Evolutionary conservation across 2,329 filamentous ascomycete species (phyloP), one percentile per base, ranked within the genome.

Genomic region (Neopestalotiopsis sp.): DNA sequence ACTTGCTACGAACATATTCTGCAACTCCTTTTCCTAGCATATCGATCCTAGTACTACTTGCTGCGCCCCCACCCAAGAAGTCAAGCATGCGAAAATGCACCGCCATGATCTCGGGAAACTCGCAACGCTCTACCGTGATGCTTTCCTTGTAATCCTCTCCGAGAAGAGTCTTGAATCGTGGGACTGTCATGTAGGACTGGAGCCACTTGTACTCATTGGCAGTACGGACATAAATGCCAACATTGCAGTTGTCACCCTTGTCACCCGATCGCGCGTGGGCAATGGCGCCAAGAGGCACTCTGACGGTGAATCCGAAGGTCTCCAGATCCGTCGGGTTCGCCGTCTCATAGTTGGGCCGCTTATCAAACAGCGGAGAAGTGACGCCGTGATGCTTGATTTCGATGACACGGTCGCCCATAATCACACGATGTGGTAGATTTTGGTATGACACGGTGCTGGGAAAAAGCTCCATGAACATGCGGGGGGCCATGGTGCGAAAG

Each of bases 381-480:
- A 62, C 30, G 12, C 45, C 52, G 4, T 70, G 70, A 34, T 52
- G 66, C 40, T 62, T 42, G 20, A 67, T 56, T 20, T 61, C 28
- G 14, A 30, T 64, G 38, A 24, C 32, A 2, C 49, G 9, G 69
- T 71, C 38, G 65, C 67, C 66, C 69, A 70, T 28, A 49, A 65
- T 49, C 56, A n/a, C 69, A 57, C 40, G 60, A 56, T 67, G 61
- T 17, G 63, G 30, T 56, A 62, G 68, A 28, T 67, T 60, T 12
- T 59, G 24, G 24, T 34, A 32, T 4, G 10, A 28, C 14, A 83
- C 78, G 0, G 78, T 28, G 0, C 76, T 77, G 0, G 81, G 81
- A 66, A 83, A 84, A 60, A 82, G 79, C 69, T 83, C 81, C 80
- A 83, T 82, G 59, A 83, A 84, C 0, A 79, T 76, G 64, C 79